Conservation (phyloP, 495 filamentous ascomycete species). For the Apodospora peruviana region DNA sequence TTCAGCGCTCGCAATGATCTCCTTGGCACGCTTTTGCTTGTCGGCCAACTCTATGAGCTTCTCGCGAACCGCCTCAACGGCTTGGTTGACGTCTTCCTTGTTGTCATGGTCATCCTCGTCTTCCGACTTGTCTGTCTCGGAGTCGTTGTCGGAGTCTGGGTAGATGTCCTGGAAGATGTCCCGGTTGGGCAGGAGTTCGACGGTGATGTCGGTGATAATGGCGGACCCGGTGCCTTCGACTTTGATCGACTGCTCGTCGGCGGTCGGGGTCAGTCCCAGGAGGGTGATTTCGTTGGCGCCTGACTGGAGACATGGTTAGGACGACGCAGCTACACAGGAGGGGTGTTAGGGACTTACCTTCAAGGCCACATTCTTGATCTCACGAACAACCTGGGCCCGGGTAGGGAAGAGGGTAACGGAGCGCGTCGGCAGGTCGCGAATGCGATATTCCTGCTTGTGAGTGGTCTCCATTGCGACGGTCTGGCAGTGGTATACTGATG, state of each 20-base stretch:
- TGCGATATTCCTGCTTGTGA: constrained; percentile 41
- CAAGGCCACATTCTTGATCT: constrained; percentile 54
- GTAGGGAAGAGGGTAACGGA: constrained; percentile 58
- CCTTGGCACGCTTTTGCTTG: constrained; percentile 22
- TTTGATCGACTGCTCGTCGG: constrained; percentile 63
- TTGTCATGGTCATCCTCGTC: constrained; percentile 29
- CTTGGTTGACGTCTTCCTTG: constrained; percentile 17
- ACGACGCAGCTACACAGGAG: neutral
- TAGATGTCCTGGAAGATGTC: constrained; percentile 55
- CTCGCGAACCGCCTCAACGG: constrained; percentile 20
- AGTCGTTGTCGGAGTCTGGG: constrained; percentile 40
- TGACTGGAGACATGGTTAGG: constrained; percentile 31
- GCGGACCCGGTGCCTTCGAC: constrained; percentile 60
- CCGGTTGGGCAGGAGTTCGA: constrained; percentile 56
- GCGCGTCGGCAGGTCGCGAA: constrained; percentile 52
- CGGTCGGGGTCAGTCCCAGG: constrained; percentile 56
- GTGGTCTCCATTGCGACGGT: constrained; percentile 18
- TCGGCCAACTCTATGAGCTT: constrained; percentile 20
- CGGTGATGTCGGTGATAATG: constrained; percentile 60
- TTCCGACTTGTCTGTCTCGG: constrained; percentile 25
- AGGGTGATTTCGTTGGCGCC: constrained; percentile 62
- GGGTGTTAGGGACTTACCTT: constrained; percentile 33
- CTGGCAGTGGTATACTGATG: neutral
- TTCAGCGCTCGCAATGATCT: constrained; percentile 30
- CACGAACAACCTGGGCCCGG: constrained; percentile 56